These are phyloP conservation scores for Telfairia occidentalis DNA, from an alignment of 331 rosid genomes.

Conservation along the genomic window DNA sequence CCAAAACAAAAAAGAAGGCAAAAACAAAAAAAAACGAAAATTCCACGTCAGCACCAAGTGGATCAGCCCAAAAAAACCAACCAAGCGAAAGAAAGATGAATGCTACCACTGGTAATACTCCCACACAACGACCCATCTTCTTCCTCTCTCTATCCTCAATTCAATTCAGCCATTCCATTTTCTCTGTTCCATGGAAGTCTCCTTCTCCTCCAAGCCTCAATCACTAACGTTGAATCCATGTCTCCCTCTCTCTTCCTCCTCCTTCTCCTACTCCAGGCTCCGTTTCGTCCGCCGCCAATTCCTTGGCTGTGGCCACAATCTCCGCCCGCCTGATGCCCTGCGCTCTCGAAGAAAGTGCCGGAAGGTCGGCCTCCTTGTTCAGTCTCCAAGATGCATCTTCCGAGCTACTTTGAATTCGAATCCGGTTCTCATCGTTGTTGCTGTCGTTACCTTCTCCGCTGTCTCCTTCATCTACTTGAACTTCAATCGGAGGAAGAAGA, in stretches of 20 bases:
- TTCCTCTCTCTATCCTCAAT: conserved; percentile 21
- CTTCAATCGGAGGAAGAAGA: conserved; percentile 33
- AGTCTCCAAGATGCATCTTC: conserved; percentile 42
- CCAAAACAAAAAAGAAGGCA: background rate
- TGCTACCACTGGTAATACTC: conserved; percentile 1
- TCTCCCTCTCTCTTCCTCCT: conserved; percentile 18
- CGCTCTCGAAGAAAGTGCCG: conserved; percentile 22
- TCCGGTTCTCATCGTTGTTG: conserved; percentile 38
- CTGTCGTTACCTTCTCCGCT: conserved; percentile 56
- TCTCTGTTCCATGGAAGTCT: conserved; percentile 34
- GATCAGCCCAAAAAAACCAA: conserved; percentile 7
- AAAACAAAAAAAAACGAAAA: background rate
- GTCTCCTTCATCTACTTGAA: conserved; percentile 42
- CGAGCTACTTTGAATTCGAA: conserved; percentile 47
- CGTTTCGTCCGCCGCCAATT: conserved; percentile 36
- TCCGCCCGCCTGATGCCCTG: conserved; percentile 32
- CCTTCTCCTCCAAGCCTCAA: conserved; percentile 44
- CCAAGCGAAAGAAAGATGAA: conserved; percentile 12
- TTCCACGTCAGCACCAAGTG: conserved; percentile 8
- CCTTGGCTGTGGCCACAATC: conserved; percentile 43
- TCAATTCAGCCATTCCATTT: conserved; percentile 8
- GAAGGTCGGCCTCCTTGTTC: conserved; percentile 17
- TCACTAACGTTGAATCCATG: conserved; percentile 25
- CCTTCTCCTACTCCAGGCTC: conserved; percentile 24
- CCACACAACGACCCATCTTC: conserved; percentile 9